These are phyloP conservation scores for Lentinula sp. DNA, from an alignment of 768 basidiomycete species.

Conservation along the genomic window DNA sequence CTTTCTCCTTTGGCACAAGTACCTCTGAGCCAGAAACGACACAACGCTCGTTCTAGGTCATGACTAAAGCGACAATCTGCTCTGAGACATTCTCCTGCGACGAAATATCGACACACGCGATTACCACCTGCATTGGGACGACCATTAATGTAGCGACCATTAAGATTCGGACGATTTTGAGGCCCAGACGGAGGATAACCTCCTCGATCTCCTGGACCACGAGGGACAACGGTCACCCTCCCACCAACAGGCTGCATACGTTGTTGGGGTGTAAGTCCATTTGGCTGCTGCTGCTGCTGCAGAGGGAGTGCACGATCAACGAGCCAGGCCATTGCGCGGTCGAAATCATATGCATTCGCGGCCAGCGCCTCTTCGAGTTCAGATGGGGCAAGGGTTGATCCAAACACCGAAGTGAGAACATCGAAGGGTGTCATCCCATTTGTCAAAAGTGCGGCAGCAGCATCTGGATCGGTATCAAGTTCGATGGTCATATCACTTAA, in stretches of 20 bases:
- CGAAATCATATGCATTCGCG: conserved; percentile 89
- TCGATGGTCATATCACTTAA: conserved; percentile 17
- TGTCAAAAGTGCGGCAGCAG: conserved; percentile 58
- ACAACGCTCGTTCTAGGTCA: conserved; percentile 89
- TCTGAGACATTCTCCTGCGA: conserved; percentile 91
- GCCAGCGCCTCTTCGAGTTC: conserved; percentile 92
- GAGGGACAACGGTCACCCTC: conserved; percentile 60
- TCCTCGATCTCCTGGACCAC: conserved; percentile 39
- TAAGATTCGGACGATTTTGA: conserved; percentile 17
- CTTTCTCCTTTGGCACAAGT: conserved; percentile 95
- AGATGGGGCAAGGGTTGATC: conserved; percentile 79
- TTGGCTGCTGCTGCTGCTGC: conserved; percentile 28
- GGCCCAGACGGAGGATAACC: conserved; percentile 26
- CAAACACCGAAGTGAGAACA: conserved; percentile 91
- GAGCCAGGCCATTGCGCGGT: conserved; percentile 91
- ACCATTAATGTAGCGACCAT: conserved; percentile 44
- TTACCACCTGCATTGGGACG: conserved; percentile 57
- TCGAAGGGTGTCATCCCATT: conserved; percentile 98
- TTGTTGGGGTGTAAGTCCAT: conserved; percentile 10
- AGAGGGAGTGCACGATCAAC: conserved; percentile 64
- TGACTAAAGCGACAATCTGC: conserved; percentile 98
- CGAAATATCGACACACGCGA: conserved; percentile 92
- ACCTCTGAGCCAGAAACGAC: conserved; percentile 96
- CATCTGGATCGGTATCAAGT: conserved; percentile 27
- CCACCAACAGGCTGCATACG: conserved; percentile 60